A percentile compares a stretch with the other conserved stretches of the same genome.
Conservation (phyloP, 345 rosid species). For the Ricinus communis region DNA sequence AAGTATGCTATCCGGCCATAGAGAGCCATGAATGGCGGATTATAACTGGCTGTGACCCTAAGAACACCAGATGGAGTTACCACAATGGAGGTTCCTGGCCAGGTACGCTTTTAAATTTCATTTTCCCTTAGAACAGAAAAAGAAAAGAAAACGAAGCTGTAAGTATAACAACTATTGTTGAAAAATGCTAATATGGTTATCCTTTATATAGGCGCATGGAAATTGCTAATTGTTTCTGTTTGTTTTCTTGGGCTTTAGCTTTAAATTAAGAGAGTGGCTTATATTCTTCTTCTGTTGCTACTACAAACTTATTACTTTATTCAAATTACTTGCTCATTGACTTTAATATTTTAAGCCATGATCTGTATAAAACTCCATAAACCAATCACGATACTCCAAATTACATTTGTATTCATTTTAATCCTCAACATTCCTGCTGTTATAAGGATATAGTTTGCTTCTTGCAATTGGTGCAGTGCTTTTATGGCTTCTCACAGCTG, state of each 20-base stretch:
- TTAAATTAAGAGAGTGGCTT: neutral
- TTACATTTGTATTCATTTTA: neutral
- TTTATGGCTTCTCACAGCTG: conserved; percentile 88
- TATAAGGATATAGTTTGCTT: conserved; percentile 7
- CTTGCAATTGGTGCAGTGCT: conserved; percentile 52
- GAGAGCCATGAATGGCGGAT: conserved; percentile 94
- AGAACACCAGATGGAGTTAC: conserved; percentile 96
- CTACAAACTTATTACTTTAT: neutral
- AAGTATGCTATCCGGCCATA: conserved; percentile 87
- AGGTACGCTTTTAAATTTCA: conserved; percentile 41
- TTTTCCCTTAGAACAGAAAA: neutral
- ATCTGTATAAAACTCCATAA: neutral
- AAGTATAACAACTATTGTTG: too few relatives aligned
- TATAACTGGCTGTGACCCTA: conserved; percentile 88
- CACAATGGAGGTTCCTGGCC: conserved; percentile 99
- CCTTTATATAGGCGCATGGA: too few relatives aligned
- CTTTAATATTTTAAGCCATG: neutral
- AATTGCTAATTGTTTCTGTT: neutral
- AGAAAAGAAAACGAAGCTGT: neutral
- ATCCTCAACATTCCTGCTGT: neutral
- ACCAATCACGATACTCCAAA: neutral
- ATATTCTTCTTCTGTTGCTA: too few relatives aligned
- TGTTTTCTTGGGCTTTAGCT: neutral
- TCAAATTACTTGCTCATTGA: neutral
- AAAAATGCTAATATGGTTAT: too few relatives aligned